Evolutionary conservation across 108 stramenopile species (phyloP).

Genomic region (Cyclotella baltica): DNA sequence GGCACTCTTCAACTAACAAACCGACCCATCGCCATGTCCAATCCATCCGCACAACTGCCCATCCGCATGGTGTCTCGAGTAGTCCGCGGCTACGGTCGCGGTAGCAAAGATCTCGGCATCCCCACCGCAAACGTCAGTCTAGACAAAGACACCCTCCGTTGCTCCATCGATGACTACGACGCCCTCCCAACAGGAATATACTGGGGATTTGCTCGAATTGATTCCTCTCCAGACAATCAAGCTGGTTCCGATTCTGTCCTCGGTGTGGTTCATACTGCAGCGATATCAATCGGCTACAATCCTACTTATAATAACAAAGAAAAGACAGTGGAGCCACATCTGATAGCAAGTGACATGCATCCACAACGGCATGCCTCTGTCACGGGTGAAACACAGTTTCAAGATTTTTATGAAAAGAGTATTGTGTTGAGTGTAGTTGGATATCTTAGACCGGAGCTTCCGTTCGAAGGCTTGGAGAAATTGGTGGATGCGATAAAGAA

Average conservation of each 20-base stretch:
- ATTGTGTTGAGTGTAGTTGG: slow-evolving; percentile 82
- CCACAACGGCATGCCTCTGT: slow-evolving; percentile 57
- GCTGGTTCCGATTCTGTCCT: slow-evolving; percentile 15
- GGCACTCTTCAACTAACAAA: not conserved
- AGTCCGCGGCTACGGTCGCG: slow-evolving; percentile 84
- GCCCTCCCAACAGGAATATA: slow-evolving; percentile 85
- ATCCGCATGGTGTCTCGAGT: slow-evolving; percentile 77
- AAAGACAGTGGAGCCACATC: slow-evolving; percentile 87
- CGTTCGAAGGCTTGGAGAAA: slow-evolving; percentile 89
- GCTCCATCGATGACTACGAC: slow-evolving; percentile 60
- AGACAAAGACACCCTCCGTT: slow-evolving; percentile 30
- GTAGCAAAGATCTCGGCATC: slow-evolving; percentile 89
- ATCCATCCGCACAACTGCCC: slow-evolving; percentile 55
- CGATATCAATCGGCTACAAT: slow-evolving; percentile 90
- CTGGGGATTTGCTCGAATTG: slow-evolving; percentile 84
- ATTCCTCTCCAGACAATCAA: slow-evolving; percentile 18
- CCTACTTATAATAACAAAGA: slow-evolving; percentile 84
- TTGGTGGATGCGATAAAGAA: slow-evolving; percentile 85
- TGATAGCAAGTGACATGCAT: slow-evolving; percentile 70
- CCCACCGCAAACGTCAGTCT: slow-evolving; percentile 86
- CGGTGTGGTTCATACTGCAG: slow-evolving; percentile 56
- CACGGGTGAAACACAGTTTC: slow-evolving; percentile 79
- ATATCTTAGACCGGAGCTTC: slow-evolving; percentile 86
- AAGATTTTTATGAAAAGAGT: slow-evolving; percentile 84
- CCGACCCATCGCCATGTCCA: slow-evolving; percentile 9